These are phyloP conservation scores for Lantana camara DNA, from an alignment of 257 asterid species.

Conservation along the genomic window DNA sequence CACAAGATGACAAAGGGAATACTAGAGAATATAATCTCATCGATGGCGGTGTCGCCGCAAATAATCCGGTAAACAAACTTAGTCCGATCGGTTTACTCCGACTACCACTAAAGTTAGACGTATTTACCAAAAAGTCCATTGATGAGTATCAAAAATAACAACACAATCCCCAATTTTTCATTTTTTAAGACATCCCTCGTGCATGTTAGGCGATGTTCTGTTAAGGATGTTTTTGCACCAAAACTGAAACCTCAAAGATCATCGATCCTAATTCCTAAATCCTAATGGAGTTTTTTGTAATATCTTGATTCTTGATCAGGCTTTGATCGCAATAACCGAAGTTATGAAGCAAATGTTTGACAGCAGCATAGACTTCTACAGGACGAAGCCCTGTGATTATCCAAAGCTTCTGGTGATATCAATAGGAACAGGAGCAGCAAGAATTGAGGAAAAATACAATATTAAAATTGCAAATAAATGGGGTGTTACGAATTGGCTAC, in stretches of 20 bases:
- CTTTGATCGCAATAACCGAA: slow-evolving; percentile 49
- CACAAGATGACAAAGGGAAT: slow-evolving; percentile 29
- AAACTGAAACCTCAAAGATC: too few relatives aligned
- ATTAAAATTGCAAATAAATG: slow-evolving; percentile 43
- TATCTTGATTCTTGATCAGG: slow-evolving; percentile 15
- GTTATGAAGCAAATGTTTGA: slow-evolving; percentile 53
- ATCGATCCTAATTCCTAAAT: too few relatives aligned
- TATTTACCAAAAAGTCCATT: too few relatives aligned
- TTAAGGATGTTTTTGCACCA: too few relatives aligned
- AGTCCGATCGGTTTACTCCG: too few relatives aligned
- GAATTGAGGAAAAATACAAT: slow-evolving; percentile 39
- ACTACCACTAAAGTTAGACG: too few relatives aligned
- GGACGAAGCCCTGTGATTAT: slow-evolving; percentile 42
- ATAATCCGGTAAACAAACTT: slow-evolving; percentile 53
- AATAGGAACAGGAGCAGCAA: slow-evolving; percentile 55
- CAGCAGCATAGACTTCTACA: slow-evolving; percentile 39
- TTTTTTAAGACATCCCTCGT: too few relatives aligned
- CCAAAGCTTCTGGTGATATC: slow-evolving; percentile 50
- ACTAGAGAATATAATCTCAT: slow-evolving; percentile 52
- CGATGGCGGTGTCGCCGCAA: slow-evolving; percentile 69
- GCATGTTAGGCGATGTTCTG: too few relatives aligned
- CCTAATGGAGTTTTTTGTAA: neutral
- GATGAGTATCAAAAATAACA: too few relatives aligned
- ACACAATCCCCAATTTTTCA: too few relatives aligned
- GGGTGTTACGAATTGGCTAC: slow-evolving; percentile 56